A percentile compares a stretch with the other conserved stretches of the same genome.
Conservation (phyloP, 768 basidiomycete species). For the Mycena floridula region DNA sequence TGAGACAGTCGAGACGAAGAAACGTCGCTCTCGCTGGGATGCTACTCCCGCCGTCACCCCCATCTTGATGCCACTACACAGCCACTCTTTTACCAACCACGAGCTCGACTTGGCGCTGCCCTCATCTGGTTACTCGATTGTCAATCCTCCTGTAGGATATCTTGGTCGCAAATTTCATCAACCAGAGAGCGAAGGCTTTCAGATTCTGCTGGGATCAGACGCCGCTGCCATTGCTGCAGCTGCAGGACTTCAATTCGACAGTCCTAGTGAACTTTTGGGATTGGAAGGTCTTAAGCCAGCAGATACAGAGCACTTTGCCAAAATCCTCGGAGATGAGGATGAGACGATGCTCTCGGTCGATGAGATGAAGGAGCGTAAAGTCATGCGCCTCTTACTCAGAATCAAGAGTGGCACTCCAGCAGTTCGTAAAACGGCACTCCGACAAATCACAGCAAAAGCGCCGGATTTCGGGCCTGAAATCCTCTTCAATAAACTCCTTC, state of each 20-base stretch:
- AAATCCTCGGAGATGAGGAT: slow-evolving; percentile 92
- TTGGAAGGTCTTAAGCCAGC: slow-evolving; percentile 95
- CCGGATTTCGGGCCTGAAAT: slow-evolving; percentile 98
- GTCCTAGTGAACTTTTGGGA: slow-evolving; percentile 96
- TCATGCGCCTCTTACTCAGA: slow-evolving; percentile 95
- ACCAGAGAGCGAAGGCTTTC: slow-evolving; percentile 79
- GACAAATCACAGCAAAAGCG: slow-evolving; percentile 98
- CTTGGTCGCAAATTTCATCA: slow-evolving; percentile 32
- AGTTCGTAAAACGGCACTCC: slow-evolving; percentile 93
- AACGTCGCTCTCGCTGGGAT: slow-evolving; percentile 95
- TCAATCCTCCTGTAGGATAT: slow-evolving; percentile 91
- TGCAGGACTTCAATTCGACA: slow-evolving; percentile 85
- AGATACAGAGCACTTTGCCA: slow-evolving; percentile 96
- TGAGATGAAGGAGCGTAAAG: slow-evolving; percentile 99
- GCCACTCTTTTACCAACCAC: slow-evolving; percentile 92
- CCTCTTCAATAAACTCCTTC: slow-evolving; percentile 96
- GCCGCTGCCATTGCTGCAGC: slow-evolving; percentile 84
- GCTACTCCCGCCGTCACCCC: slow-evolving; percentile 77
- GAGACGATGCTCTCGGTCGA: slow-evolving; percentile 90
- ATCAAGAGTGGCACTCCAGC: slow-evolving; percentile 99
- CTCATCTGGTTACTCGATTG: slow-evolving; percentile 79
- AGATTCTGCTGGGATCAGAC: slow-evolving; percentile 93
- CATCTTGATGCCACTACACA: slow-evolving; percentile 98
- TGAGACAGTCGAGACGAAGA: slow-evolving; percentile 72
- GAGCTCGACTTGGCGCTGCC: slow-evolving; percentile 92